Base-by-base conservation (phyloP, 768 basidiomycete species). In the Lactarius sp. region DNA sequence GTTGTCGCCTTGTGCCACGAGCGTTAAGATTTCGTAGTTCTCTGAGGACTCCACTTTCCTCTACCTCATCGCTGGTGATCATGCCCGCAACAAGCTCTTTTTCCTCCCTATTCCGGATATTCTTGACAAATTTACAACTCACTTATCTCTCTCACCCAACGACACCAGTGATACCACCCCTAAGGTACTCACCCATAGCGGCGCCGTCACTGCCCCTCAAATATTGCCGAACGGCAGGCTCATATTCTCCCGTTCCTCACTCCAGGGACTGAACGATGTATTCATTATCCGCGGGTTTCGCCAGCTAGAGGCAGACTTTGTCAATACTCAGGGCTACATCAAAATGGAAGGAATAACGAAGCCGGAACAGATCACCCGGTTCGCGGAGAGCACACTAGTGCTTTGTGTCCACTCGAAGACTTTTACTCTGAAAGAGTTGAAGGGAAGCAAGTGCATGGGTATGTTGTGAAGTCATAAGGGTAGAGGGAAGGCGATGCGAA, bases 361-460 rank as follows among this genome's bases (percentile, higher is more conserved):
- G 18, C 84, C 83, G 2, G 73, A 78, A 18, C 84, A 83, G 66
- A 70, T 95, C 46, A 92, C 95, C 2, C 69, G 74, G 44, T 86
- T 96, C 72, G 81, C 88, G 0, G 78, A 77, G 47, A 72, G 78
- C 9, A 79, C 78, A 6, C 73, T 94, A 55, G 74, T 80, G 55
- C 75, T 27, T 77, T 96, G 44, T 76, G 77, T 60, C 70, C 73
- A 7, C 90, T 88, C 14, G 87, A 95, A 69, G 85, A 91, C 61
- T 91, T 98, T 71, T 93, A 87, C 85, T 98, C 97, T 77, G 82
- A 84, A 64, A 96, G 96, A 10, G 91, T 90, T 3, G 75, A 87
- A 68, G 82, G 84, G 10, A 83, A 81, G 72, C 70, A 83, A 36
- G 85, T 98, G 16, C 94, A 97, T 51, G 94, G 92, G 6, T 98